Base-by-base conservation (phyloP, 1,284 basidiomycete species). In the Chalciporus sp. region DNA sequence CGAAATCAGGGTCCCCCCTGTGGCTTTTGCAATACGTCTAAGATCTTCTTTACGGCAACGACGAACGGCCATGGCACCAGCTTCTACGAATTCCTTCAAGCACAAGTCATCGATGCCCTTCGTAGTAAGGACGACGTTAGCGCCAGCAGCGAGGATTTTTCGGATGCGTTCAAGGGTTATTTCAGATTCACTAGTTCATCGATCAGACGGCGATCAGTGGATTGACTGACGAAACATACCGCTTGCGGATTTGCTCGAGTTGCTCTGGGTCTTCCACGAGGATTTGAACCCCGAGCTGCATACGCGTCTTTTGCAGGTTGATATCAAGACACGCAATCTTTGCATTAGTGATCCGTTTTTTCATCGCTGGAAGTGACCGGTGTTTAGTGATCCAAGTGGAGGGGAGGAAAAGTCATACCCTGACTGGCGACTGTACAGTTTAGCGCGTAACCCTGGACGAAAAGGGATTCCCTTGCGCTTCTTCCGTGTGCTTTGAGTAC, bases 271-370 rank as follows among this genome's bases (percentile, higher is more conserved):
- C 93, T 52, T 99, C 97, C 37, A 99, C 94, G 42, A 98, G 85
- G 70, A 99, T 96, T 73, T 99, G 97, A 7, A 99, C 90, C 58
- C 97, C 97, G 40, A 99, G 82, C 67, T 98, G 95, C 96, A 99
- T 98, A 43, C 97, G 87, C 54, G 93, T 83, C 77, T 99, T 99
- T 69, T 94, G 92, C 47, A 99, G 81, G 75, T 99, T 98, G 72
- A 99, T 99, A 71, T 99, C 97, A 57, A 99, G 81, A 74, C 96
- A 97, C 2, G 97, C 97, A 66, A 99, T 98, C 76, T 98, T 99
- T 45, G 97, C 97, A 61, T 88, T 88, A 8, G 81, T 81, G 66
- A 99, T 88, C 47, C 94, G 88, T 61, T 92, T 96, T 78, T 98
- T 99, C 97, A 99, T 99, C 3, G 96, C 96, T 97, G 53, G 16